Conservation (phyloP, 2,329 filamentous ascomycete genomes). For the Alternaria viburni region DNA sequence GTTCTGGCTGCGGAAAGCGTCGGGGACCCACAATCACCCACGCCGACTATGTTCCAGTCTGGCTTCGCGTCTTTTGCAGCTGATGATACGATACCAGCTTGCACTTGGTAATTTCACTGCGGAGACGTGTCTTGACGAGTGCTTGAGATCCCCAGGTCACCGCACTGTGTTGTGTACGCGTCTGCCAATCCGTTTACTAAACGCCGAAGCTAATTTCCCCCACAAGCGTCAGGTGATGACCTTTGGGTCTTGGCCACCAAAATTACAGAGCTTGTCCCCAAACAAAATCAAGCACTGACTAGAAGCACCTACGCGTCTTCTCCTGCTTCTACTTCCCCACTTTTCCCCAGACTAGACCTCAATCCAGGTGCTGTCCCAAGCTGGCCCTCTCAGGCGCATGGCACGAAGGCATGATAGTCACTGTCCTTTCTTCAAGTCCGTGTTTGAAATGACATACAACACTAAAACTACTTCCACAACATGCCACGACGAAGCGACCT, state of each 20-base stretch:
- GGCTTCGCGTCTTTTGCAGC: background rate
- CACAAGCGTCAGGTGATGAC: background rate
- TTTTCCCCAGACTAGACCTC: background rate
- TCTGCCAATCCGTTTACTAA: background rate
- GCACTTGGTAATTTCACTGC: background rate
- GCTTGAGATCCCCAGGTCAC: background rate
- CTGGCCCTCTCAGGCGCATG: background rate
- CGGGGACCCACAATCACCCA: conserved; percentile 16
- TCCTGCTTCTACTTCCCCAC: background rate
- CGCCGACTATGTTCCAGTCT: background rate
- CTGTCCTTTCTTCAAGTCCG: background rate
- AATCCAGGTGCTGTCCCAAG: background rate
- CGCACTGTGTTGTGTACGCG: background rate
- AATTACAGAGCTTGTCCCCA: background rate
- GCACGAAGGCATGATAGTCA: background rate
- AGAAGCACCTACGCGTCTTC: background rate
- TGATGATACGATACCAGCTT: background rate
- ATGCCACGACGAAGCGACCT: background rate
- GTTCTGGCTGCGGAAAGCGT: conserved; percentile 25
- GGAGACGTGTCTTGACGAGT: background rate
- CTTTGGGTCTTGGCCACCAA: background rate
- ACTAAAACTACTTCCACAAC: background rate
- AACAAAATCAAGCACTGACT: background rate
- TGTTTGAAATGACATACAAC: background rate
- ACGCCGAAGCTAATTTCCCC: background rate